A percentile compares a stretch with the other conserved stretches of the same genome.
phyloP scores from a whole-genome alignment of 176 grass and related monocot species.

The Echinochloa phyllopogon region DNA sequence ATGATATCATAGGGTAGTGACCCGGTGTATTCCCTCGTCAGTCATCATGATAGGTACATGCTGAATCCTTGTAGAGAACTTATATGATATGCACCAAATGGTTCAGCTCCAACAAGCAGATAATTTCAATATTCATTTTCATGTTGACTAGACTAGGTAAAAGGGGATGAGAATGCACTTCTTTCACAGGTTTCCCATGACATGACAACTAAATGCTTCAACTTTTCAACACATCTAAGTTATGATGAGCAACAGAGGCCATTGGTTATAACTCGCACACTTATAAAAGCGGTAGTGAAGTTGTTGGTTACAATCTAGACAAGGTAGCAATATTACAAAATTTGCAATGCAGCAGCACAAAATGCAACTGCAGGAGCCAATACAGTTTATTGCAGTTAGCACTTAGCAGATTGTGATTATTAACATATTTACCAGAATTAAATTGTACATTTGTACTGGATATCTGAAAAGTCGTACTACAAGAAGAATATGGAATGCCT shows the following conservation, averaged over 20 bases:
- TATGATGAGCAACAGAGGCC: constrained; percentile 2
- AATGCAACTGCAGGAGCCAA: constrained; percentile 29
- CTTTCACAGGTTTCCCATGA: constrained; percentile 22
- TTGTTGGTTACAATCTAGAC: constrained; percentile 34
- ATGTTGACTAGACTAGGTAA: constrained; percentile 25
- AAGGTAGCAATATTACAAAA: background rate
- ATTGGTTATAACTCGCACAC: constrained; percentile 24
- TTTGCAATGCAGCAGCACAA: background rate
- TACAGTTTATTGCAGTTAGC: background rate
- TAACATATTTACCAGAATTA: constrained; percentile 16
- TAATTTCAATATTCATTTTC: constrained; percentile 14
- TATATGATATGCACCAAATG: background rate
- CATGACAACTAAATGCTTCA: constrained; percentile 33
- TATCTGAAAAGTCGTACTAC: background rate
- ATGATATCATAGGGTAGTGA: background rate
- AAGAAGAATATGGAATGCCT: constrained; percentile 44
- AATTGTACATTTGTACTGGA: constrained; percentile 4
- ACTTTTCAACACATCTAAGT: constrained; percentile 11
- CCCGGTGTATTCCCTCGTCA: background rate
- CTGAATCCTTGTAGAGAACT: background rate
- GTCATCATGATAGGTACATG: constrained; percentile 10
- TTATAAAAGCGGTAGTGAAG: constrained; percentile 12
- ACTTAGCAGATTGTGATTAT: constrained; percentile 13
- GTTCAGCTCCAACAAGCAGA: constrained; percentile 34
- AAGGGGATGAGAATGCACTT: background rate